Evolutionary conservation across 768 basidiomycete species (phyloP), one percentile per base, ranked within the genome.

Genomic region (Phanerochaete sordida): DNA sequence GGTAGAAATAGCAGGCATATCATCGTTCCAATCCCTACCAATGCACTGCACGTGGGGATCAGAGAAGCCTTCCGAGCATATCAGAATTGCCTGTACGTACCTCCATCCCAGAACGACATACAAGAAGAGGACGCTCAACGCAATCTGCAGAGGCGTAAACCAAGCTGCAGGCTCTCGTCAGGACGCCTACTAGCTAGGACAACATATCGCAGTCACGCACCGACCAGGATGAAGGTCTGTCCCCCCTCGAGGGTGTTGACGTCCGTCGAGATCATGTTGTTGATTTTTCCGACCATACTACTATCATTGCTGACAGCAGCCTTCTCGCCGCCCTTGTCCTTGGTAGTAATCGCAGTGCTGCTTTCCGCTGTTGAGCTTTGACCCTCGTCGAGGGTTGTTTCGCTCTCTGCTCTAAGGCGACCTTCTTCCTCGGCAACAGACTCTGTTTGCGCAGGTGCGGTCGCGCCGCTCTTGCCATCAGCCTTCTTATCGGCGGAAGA

Each of bases 231-330:
- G 51, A 71, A 70, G 51, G 72, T 66, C 15, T 72, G 69, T n/a
- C 67, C 73, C 1, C 66, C 65, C 16, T 67, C 49, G 19, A 74
- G 51, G 35, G 66, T 69, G 50, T 62, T 65, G 16, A 84, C 64
- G 72, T 92, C 90, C 1, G 85, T 84, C 2, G 88, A 84, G 45
- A 91, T 83, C 15, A 92, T 72, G 57, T 91, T 92, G 69, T 88
- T 92, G 70, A 93, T 88, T 67, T 84, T 89, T 7, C 91, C 91
- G 39, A 85, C 81, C 24, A 91, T 73, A 65, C 87, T 86, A 8
- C 73, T 73, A 43, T 43, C 19, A 6, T 43, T 19, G n/a, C n/a
- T n/a, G n/a, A n/a, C n/a, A n/a, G n/a, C n/a, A 43, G 39, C 39
- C 19, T 43, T 43, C 11, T 43, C 39, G 39, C 4, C 19, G 39